Percentiles rank a stretch among this genome's conserved stretches.
Evolutionary conservation across 202 grass and related monocot genomes (phyloP).

Genomic region (Setaria italica): DNA sequence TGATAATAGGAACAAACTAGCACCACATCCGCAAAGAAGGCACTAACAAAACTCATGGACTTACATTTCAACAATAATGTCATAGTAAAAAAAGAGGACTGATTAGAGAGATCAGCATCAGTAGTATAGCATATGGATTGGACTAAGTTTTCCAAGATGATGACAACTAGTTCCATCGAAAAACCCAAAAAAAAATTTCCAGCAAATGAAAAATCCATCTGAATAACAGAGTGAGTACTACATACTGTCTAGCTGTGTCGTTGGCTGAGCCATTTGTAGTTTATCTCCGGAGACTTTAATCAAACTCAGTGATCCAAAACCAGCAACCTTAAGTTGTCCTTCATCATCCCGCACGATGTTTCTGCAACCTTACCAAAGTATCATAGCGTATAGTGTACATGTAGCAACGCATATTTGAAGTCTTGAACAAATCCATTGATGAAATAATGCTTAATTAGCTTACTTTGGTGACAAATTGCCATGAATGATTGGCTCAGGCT

Average conservation of each 20-base stretch:
- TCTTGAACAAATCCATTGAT: neutral
- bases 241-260: slow-evolving; percentile 69
- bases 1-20: slow-evolving; percentile 7
- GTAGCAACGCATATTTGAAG: slow-evolving; percentile 43
- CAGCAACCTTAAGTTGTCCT: slow-evolving; percentile 86
- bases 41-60: neutral
- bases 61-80: neutral
- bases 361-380: slow-evolving; percentile 95
- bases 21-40: neutral
- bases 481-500: slow-evolving; percentile 95
- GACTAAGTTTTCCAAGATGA: neutral
- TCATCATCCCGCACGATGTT: slow-evolving; percentile 89
- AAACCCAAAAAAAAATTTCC: neutral
- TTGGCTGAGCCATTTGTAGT: slow-evolving; percentile 63
- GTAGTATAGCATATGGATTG: neutral
- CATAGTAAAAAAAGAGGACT: slow-evolving; percentile 25
- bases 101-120: neutral
- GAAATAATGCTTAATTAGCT: slow-evolving; percentile 55
- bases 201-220: neutral
- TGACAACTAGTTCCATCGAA: neutral
- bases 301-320: slow-evolving; percentile 78
- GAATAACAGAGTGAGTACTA: slow-evolving; percentile 43
- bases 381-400: slow-evolving; percentile 76
- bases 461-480: slow-evolving; percentile 86
- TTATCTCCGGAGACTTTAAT: slow-evolving; percentile 66